Conservation (phyloP, 768 basidiomycete species). For the Myochromella boudieri region DNA sequence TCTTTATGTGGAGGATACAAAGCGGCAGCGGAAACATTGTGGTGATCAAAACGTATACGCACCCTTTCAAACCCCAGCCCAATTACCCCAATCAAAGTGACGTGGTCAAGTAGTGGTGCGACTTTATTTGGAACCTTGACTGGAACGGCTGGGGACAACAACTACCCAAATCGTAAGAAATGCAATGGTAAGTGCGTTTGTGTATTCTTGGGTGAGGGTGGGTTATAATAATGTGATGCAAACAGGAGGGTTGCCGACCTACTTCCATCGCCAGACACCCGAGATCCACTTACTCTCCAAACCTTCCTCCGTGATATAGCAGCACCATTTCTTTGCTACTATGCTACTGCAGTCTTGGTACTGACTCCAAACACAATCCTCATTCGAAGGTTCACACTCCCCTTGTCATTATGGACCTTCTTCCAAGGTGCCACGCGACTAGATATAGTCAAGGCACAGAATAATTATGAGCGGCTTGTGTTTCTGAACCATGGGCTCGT, state of each 20-base stretch:
- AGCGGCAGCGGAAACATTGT: background rate
- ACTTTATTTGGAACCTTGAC: slow-evolving; percentile 1
- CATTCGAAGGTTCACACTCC: slow-evolving; percentile 47
- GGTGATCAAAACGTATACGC: background rate
- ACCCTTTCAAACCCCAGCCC: background rate
- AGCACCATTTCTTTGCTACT: slow-evolving; percentile 45
- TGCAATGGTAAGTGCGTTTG: slow-evolving; percentile 15
- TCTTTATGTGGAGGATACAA: too few species aligned
- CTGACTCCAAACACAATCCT: slow-evolving; percentile 42
- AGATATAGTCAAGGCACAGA: slow-evolving; percentile 35
- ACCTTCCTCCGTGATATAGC: slow-evolving; percentile 36
- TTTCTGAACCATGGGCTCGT: slow-evolving; percentile 46
- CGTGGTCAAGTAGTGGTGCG: too few species aligned
- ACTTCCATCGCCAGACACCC: slow-evolving; percentile 27
- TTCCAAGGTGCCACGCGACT: slow-evolving; percentile 43
- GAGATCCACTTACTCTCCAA: slow-evolving; percentile 32
- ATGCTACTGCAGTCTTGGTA: slow-evolving; percentile 53
- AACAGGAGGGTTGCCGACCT: slow-evolving; percentile 24
- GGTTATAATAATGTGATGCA: background rate
- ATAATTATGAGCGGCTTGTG: slow-evolving; percentile 32
- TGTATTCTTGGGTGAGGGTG: background rate
- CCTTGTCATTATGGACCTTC: slow-evolving; percentile 43
- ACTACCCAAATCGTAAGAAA: background rate
- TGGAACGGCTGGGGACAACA: slow-evolving; percentile 1
- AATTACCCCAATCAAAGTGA: slow-evolving; percentile 1